Conservation (phyloP, 768 basidiomycete species). For the Lactifluus volemus region DNA sequence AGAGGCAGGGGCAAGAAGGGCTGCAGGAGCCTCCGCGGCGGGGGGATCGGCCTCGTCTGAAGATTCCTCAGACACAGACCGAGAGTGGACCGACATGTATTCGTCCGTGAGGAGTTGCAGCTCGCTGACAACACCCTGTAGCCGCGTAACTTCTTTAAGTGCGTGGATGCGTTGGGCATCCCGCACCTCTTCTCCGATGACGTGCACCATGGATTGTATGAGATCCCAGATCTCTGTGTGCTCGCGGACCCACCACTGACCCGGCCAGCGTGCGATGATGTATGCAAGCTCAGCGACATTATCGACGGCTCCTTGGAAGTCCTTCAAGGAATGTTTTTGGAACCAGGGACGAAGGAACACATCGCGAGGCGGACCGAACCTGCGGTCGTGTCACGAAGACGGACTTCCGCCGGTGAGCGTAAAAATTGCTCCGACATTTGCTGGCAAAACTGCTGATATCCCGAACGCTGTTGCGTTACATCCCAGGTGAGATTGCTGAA, state of each 20-base stretch:
- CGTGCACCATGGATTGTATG: conserved; percentile 47
- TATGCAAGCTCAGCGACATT: conserved; percentile 31
- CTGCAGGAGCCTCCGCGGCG: not conserved
- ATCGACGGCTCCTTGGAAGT: conserved; percentile 32
- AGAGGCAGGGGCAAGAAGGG: conserved; percentile 12
- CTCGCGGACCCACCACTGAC: conserved; percentile 57
- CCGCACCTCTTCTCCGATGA: conserved; percentile 58
- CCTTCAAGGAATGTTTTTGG: conserved; percentile 37
- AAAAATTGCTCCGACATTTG: conserved; percentile 58
- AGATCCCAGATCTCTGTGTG: conserved; percentile 54
- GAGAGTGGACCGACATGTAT: conserved; percentile 26
- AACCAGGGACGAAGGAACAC: conserved; percentile 67
- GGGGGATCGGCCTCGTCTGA: conserved; percentile 1
- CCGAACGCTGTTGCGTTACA: conserved; percentile 47
- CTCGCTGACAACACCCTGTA: conserved; percentile 43
- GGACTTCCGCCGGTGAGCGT: conserved; percentile 43
- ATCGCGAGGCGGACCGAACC: conserved; percentile 61
- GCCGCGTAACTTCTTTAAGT: conserved; percentile 38
- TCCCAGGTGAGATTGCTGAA: conserved; percentile 44
- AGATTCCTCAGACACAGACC: conserved; percentile 20
- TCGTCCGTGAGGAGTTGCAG: conserved; percentile 39
- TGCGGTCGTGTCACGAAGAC: conserved; percentile 56
- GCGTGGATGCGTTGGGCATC: conserved; percentile 36
- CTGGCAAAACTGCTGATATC: conserved; percentile 63
- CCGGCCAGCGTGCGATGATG: conserved; percentile 46